These are phyloP conservation scores for Tolypocladium sp. DNA, from an alignment of 2,329 filamentous ascomycete genomes.

Conservation along the genomic window DNA sequence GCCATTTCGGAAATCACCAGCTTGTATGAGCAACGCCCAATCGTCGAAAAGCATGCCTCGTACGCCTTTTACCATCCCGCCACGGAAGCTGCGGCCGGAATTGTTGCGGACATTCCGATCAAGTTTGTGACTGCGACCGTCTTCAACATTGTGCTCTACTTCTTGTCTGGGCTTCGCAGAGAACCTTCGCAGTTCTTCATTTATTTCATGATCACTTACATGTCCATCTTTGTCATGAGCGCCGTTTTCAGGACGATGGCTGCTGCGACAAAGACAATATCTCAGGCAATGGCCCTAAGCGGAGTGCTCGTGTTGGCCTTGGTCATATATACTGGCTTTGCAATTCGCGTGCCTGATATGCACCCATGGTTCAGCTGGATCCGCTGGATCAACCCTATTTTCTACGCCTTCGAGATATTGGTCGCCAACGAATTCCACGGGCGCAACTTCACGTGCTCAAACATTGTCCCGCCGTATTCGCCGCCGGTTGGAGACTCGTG, in stretches of 20 bases:
- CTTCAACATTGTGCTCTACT: conserved; percentile 52
- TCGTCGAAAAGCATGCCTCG: conserved; percentile 38
- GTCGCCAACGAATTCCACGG: conserved; percentile 65
- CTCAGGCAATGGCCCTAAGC: conserved; percentile 44
- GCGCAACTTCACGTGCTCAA: conserved; percentile 45
- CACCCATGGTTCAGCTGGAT: conserved; percentile 67
- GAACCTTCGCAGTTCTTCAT: conserved; percentile 64
- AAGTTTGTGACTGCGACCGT: conserved; percentile 40
- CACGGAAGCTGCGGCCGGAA: conserved; percentile 43
- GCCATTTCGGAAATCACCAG: conserved; percentile 45
- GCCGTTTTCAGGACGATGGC: conserved; percentile 69
- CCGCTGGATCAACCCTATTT: conserved; percentile 63
- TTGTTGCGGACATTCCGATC: conserved; percentile 46
- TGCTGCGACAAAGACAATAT: conserved; percentile 57
- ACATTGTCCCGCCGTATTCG: conserved; percentile 36
- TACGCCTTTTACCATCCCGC: conserved; percentile 43
- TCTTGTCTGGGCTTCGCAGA: conserved; percentile 42
- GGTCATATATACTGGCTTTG: conserved; percentile 52
- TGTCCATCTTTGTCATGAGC: conserved; percentile 62
- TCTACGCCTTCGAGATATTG: conserved; percentile 64
- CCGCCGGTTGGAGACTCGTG: conserved; percentile 34
- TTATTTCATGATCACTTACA: conserved; percentile 62
- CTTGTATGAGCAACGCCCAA: conserved; percentile 33
- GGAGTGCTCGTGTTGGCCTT: conserved; percentile 50
- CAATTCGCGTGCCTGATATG: conserved; percentile 46